Evolutionary conservation across 2,329 filamentous ascomycete species (phyloP).

Genomic region (Aspergillus felis): DNA sequence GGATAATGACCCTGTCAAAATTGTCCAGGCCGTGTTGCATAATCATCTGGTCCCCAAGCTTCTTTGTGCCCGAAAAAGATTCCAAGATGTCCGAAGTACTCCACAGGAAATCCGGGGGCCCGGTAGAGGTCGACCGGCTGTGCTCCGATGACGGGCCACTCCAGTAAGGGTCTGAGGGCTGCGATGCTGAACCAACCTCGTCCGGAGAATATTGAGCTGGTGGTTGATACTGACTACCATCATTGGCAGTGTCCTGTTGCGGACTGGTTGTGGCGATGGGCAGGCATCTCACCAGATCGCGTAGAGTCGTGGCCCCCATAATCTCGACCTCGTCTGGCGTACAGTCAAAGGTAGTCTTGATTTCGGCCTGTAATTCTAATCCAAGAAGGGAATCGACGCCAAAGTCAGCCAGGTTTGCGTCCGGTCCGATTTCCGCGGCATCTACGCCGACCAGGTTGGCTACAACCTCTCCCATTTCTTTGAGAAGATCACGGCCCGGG

Average conservation of each 20-base stretch:
- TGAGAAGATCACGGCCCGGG: not conserved
- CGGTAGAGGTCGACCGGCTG: not conserved
- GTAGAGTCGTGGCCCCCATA: conserved; percentile 29
- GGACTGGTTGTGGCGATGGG: not conserved
- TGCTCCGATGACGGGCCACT: not conserved
- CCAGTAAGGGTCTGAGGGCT: not conserved
- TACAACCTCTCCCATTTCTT: conserved; percentile 11
- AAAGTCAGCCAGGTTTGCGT: conserved; percentile 21
- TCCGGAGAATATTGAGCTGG: not conserved
- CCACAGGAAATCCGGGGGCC: not conserved
- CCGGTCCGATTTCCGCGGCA: conserved; percentile 7
- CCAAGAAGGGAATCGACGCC: conserved; percentile 51
- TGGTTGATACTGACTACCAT: not conserved
- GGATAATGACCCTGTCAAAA: not conserved
- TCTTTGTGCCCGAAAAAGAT: not conserved
- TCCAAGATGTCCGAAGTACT: not conserved
- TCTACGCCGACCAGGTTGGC: conserved; percentile 16
- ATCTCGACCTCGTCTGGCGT: conserved; percentile 24
- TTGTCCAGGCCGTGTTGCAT: not conserved
- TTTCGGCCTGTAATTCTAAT: conserved; percentile 46
- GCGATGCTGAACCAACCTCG: not conserved
- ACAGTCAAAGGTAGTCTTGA: conserved; percentile 38
- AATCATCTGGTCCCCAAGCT: not conserved
- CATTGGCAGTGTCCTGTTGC: not conserved
- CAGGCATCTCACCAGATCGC: conserved; percentile 25